Evolutionary conservation across 352 stramenopile species (phyloP), one percentile per base, ranked within the genome.

Genomic region (Phytophthora tubulina): DNA sequence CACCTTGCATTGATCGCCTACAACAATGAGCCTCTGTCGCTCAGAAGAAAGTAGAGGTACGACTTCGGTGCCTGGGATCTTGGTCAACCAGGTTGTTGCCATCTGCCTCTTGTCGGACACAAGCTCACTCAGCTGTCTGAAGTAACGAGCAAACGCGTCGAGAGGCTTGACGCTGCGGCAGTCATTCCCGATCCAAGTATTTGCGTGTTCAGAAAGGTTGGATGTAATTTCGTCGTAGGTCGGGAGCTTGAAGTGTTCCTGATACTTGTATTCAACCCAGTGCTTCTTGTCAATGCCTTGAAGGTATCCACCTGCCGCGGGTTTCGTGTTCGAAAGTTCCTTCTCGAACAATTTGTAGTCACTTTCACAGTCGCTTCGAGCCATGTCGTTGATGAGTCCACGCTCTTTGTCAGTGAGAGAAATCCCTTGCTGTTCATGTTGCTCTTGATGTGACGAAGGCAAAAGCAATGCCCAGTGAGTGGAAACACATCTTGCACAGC

Each of bases 141-240:
- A 27, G 21, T 27, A 27, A 27, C 21, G 1, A 27, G 21, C 21
- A 27, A 27, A 27, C 2, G 50, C 58, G 2, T 72, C 33, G 0
- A 81, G 32, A 0, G 70, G 62, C 38, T 74, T 76, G 0, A 58
- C 56, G 14, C 70, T 76, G 1, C 66, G 4, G 10, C 42, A 46
- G 0, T 72, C 62, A 11, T 71, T 71, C 15, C 33, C 49, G 8
- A 75, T 73, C 65, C 53, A 81, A n/a, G 8, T 69, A 31, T 78
- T 78, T 0, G 64, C 69, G 61, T 75, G 46, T 44, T 75, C 61
- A 1, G 73, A 50, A 0, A 77, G 52, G 31, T 27, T 27, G 21
- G 21, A 27, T 27, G 21, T 27, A 27, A 27, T 27, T 27, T 27
- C 21, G 21, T 27, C 21, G 21, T 27, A 27, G 21, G 21, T 27